phyloP scores from a whole-genome alignment of 768 basidiomycete species.

The Mycena galopus region DNA sequence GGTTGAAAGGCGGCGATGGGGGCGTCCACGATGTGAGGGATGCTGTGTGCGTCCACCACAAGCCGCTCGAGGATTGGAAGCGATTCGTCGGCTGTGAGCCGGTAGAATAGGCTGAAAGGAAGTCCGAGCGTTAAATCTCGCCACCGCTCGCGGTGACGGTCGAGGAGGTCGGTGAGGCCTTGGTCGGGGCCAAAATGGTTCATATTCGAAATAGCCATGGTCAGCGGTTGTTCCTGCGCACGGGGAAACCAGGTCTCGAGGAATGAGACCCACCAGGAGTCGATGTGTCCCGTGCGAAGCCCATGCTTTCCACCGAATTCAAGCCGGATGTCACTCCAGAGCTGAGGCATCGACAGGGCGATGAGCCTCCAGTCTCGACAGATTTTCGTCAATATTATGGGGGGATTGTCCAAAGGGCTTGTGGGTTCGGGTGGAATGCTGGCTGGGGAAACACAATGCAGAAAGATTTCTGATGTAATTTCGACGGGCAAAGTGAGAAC shows the following conservation, averaged over 20 bases:
- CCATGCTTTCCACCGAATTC: not conserved
- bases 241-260: slow-evolving; percentile 17
- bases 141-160: slow-evolving; percentile 8
- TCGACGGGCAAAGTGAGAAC: slow-evolving; percentile 23
- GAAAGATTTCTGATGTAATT: slow-evolving; percentile 27
- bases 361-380: slow-evolving; percentile 23
- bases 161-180: slow-evolving; percentile 10
- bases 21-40: not conserved
- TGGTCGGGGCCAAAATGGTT: slow-evolving; percentile 1
- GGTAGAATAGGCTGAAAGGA: slow-evolving; percentile 14
- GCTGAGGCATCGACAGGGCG: slow-evolving; percentile 3
- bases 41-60: slow-evolving; percentile 1
- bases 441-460: not conserved
- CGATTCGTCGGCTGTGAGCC: not conserved
- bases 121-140: not conserved
- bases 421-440: not conserved
- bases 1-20: slow-evolving; percentile 14
- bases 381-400: slow-evolving; percentile 8
- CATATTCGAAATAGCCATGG: slow-evolving; percentile 11
- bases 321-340: slow-evolving; percentile 18
- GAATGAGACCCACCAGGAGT: slow-evolving; percentile 17
- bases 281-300: not conserved
- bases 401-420: not conserved
- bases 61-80: slow-evolving; percentile 19
- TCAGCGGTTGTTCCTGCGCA: slow-evolving; percentile 14